These are phyloP conservation scores for Rhododendron vialii DNA, from an alignment of 148 eudicot species.

Conservation along the genomic window DNA sequence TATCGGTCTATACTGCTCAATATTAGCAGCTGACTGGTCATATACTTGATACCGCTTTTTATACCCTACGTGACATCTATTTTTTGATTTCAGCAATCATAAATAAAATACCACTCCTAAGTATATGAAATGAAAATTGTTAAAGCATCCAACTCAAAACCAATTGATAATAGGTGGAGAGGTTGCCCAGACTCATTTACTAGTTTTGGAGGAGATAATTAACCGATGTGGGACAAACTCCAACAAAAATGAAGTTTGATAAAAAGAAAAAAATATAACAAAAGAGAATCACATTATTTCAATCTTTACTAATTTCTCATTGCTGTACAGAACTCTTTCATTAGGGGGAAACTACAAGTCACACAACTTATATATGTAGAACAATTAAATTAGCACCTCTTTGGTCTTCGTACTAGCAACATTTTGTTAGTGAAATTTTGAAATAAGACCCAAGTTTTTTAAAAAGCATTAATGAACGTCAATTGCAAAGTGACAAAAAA, in stretches of 20 bases:
- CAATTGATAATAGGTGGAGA: too few relatives aligned
- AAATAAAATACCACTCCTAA: not conserved
- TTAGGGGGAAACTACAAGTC: not conserved
- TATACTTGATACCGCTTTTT: not conserved
- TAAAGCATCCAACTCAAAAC: too few relatives aligned
- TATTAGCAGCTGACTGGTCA: too few relatives aligned
- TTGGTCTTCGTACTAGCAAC: not conserved
- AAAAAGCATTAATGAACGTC: not conserved
- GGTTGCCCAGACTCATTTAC: too few relatives aligned
- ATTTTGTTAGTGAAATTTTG: not conserved
- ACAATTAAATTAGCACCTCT: not conserved
- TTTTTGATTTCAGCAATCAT: not conserved
- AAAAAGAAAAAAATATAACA: not conserved
- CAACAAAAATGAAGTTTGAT: not conserved
- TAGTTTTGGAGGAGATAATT: too few relatives aligned
- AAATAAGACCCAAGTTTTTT: not conserved
- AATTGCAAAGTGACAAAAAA: not conserved
- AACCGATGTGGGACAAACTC: too few relatives aligned
- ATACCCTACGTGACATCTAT: not conserved
- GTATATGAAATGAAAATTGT: not conserved
- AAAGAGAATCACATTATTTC: too few relatives aligned
- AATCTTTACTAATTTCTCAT: not conserved
- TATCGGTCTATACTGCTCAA: not conserved
- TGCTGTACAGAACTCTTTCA: not conserved
- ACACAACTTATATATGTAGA: not conserved